Evolutionary conservation across 768 basidiomycete species (phyloP).

Genomic region (Leccinum rimulosum): DNA sequence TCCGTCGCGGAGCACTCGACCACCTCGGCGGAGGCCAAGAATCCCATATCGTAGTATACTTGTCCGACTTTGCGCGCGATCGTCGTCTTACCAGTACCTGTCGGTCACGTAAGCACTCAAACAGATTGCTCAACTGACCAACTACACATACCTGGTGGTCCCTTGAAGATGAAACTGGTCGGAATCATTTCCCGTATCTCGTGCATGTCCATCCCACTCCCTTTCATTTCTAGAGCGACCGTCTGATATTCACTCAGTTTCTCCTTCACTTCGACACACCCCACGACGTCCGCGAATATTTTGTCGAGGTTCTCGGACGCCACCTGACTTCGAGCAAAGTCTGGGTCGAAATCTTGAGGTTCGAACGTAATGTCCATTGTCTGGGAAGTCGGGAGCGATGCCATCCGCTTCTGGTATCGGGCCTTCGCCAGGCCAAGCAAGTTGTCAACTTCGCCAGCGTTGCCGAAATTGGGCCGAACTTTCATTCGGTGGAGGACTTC

Average conservation of each 20-base stretch:
- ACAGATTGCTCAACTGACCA: neutral
- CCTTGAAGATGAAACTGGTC: neutral
- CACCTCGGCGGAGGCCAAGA: neutral
- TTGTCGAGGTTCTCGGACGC: neutral
- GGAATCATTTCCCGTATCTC: neutral
- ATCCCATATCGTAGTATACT: neutral
- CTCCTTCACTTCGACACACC: neutral
- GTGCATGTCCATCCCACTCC: neutral
- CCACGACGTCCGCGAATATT: neutral
- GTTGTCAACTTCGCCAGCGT: neutral
- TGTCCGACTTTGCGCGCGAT: neutral
- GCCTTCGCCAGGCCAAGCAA: neutral
- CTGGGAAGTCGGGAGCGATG: neutral
- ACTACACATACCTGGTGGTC: neutral
- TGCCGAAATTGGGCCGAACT: neutral
- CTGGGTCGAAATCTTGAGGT: neutral
- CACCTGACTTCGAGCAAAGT: neutral
- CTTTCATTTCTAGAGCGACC: neutral
- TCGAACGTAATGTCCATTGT: neutral
- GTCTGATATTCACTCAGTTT: neutral
- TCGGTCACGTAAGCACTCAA: neutral
- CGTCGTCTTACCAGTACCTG: neutral
- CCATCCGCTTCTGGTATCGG: neutral
- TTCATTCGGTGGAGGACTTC: neutral
- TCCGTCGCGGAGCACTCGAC: neutral